phyloP scores from a whole-genome alignment of 176 grass and related monocot genomes.

The Oryza rufipogon region DNA sequence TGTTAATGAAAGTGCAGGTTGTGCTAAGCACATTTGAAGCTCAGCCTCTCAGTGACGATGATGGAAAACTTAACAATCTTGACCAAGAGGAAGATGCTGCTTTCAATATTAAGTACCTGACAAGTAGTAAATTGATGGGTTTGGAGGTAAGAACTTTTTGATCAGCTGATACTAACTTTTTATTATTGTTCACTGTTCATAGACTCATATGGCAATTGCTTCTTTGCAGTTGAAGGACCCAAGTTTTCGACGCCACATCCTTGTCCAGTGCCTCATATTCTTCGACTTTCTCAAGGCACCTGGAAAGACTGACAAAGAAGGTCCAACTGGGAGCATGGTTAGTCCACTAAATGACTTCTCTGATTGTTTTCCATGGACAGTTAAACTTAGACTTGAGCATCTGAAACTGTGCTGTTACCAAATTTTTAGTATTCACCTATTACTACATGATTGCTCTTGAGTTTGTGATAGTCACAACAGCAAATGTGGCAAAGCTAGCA shows the following conservation, averaged over 20 bases:
- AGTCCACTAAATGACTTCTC: conserved; percentile 38
- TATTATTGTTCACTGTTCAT: conserved; percentile 31
- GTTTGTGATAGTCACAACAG: not conserved
- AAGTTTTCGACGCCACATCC: conserved; percentile 96
- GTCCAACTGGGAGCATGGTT: conserved; percentile 76
- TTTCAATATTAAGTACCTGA: conserved; percentile 97
- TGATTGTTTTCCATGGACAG: not conserved
- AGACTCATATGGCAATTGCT: conserved; percentile 24
- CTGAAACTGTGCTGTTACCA: not conserved
- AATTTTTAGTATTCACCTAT: not conserved
- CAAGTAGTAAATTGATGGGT: conserved; percentile 98
- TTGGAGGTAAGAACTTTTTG: conserved; percentile 78
- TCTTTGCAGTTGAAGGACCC: conserved; percentile 88
- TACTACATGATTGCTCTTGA: not conserved
- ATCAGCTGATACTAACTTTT: not conserved
- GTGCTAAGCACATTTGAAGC: conserved; percentile 97
- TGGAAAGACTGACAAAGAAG: conserved; percentile 98
- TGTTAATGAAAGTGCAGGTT: conserved; percentile 56
- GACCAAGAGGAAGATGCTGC: conserved; percentile 80
- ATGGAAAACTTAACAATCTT: conserved; percentile 89
- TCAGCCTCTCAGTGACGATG: conserved; percentile 88
- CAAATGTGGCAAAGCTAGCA: not conserved
- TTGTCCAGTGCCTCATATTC: conserved; percentile 97
- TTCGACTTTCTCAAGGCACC: conserved; percentile 96
- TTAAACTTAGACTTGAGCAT: not conserved